Percentiles rank a stretch among this genome's conserved stretches.
These are phyloP conservation scores for Evansstolkia leycettana DNA, from an alignment of 495 filamentous ascomycete species.

Conservation along the genomic window DNA sequence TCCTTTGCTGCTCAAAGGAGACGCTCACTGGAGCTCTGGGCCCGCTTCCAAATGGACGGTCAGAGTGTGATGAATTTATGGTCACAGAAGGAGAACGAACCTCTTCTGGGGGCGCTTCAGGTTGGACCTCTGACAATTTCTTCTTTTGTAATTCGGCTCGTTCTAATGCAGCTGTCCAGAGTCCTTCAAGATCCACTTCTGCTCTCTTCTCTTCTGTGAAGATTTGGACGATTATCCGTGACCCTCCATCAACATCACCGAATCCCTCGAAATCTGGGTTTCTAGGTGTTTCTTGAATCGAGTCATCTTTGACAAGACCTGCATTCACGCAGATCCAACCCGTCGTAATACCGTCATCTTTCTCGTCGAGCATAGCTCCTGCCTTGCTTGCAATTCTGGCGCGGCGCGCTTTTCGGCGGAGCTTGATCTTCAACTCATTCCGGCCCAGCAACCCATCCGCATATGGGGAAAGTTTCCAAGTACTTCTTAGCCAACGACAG, in stretches of 20 bases:
- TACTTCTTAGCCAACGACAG: slow-evolving; percentile 70
- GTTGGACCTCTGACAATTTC: slow-evolving; percentile 7
- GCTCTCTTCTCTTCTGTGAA: slow-evolving; percentile 75
- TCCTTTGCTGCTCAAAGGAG: slow-evolving; percentile 8
- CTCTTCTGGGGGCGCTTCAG: slow-evolving; percentile 13
- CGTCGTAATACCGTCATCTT: slow-evolving; percentile 74
- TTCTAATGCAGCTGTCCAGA: slow-evolving; percentile 54
- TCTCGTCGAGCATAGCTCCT: slow-evolving; percentile 32
- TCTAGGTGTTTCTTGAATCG: slow-evolving; percentile 18
- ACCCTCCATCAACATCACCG: slow-evolving; percentile 42
- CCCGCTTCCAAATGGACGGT: slow-evolving; percentile 7
- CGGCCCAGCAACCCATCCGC: slow-evolving; percentile 84
- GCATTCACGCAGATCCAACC: slow-evolving; percentile 95
- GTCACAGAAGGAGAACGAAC: slow-evolving; percentile 13
- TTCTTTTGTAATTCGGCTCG: slow-evolving; percentile 24
- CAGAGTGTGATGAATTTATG: slow-evolving; percentile 9
- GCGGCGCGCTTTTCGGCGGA: slow-evolving; percentile 66
- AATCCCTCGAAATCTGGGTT: slow-evolving; percentile 56
- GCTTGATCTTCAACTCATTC: slow-evolving; percentile 80
- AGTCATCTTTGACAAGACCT: slow-evolving; percentile 49
- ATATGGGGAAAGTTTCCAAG: slow-evolving; percentile 54
- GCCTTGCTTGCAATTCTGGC: slow-evolving; percentile 58
- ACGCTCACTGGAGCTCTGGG: slow-evolving; percentile 5
- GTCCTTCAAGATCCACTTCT: slow-evolving; percentile 68
- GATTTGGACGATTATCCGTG: slow-evolving; percentile 76